These are phyloP conservation scores for Nicotiana paniculata DNA, from an alignment of 257 asterid species.

Conservation along the genomic window DNA sequence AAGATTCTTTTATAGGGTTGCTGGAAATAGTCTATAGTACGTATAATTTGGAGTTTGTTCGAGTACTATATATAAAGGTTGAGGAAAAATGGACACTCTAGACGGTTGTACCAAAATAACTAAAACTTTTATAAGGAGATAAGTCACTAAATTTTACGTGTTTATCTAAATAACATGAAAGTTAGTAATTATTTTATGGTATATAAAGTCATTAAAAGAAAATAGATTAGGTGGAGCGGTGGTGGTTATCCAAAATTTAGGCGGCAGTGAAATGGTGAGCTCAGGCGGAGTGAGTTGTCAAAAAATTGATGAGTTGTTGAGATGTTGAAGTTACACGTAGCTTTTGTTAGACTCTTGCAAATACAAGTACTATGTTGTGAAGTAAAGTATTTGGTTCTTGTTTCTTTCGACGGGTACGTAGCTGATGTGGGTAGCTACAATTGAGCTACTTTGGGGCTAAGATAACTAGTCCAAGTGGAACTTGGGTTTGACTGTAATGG, in stretches of 20 bases:
- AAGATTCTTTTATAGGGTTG: background rate
- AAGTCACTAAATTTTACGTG: too few species aligned
- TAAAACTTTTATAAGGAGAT: too few species aligned
- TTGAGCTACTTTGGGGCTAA: background rate
- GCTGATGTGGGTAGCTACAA: background rate
- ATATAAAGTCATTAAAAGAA: too few species aligned
- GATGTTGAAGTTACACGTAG: conserved; percentile 3
- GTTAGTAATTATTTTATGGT: too few species aligned
- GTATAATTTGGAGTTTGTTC: background rate
- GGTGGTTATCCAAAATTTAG: background rate
- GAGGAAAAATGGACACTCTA: conserved; percentile 1
- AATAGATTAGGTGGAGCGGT: background rate
- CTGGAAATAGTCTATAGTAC: background rate
- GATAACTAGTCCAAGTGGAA: background rate
- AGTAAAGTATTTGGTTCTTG: too few species aligned
- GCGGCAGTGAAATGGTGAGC: background rate
- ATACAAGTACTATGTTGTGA: background rate
- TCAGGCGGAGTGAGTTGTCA: background rate
- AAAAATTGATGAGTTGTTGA: background rate
- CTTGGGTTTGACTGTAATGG: background rate
- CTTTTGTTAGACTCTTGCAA: background rate
- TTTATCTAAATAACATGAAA: too few species aligned
- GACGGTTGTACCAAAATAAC: background rate
- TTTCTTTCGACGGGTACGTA: background rate
- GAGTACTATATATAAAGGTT: background rate